These are phyloP conservation scores for Nannizzia gypsea DNA, from an alignment of 2,329 filamentous ascomycete species.

Conservation along the genomic window DNA sequence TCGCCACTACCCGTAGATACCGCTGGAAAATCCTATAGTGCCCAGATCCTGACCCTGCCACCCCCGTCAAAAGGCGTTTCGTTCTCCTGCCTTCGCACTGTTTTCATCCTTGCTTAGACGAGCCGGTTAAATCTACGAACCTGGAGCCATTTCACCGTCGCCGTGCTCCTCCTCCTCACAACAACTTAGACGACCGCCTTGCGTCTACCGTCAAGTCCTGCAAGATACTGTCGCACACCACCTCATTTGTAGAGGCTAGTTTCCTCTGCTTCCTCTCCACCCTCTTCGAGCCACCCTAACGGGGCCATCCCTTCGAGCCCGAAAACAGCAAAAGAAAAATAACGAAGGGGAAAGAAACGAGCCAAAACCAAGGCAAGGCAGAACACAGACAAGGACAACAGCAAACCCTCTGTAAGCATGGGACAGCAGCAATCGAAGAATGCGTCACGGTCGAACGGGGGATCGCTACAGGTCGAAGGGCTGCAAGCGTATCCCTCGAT, in stretches of 20 bases:
- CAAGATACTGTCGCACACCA: conserved; percentile 12
- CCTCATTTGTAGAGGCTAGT: conserved; percentile 14
- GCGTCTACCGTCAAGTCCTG: conserved; percentile 8
- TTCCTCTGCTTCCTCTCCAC: conserved; percentile 16
- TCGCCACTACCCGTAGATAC: conserved; percentile 3
- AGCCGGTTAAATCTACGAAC: conserved; percentile 12
- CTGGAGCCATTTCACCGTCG: conserved; percentile 13
- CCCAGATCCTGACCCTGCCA: not conserved
- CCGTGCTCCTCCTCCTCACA: conserved; percentile 10
- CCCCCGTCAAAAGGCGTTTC: not conserved
- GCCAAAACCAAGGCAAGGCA: not conserved
- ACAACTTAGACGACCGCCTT: conserved; percentile 13
- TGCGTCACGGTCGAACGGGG: conserved; percentile 40
- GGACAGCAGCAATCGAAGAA: conserved; percentile 45
- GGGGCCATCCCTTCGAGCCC: not conserved
- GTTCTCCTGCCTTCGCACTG: not conserved
- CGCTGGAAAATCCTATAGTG: not conserved
- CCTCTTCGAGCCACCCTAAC: conserved; percentile 16
- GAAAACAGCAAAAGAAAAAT: not conserved
- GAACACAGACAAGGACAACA: no score
- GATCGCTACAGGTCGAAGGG: conserved; percentile 39
- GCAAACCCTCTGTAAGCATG: conserved; percentile 25
- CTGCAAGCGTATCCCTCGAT: conserved; percentile 86
- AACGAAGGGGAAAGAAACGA: not conserved
- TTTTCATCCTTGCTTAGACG: conserved; percentile 7